These are phyloP conservation scores for Eutrema salsugineum DNA, from an alignment of 441 rosid genomes.

Conservation along the genomic window DNA sequence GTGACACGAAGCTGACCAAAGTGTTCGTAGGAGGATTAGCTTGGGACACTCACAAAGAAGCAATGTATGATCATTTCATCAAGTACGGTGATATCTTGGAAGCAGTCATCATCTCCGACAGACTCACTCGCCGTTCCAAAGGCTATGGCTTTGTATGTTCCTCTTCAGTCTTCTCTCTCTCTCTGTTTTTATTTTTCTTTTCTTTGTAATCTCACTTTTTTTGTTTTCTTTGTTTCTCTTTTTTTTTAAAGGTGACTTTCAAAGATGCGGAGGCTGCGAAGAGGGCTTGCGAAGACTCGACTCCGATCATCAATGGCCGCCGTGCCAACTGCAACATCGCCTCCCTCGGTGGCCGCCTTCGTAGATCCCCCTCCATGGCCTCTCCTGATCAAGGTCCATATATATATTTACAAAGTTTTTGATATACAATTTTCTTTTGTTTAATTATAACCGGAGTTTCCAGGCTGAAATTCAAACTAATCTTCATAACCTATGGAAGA, in stretches of 20 bases:
- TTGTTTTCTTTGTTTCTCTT: neutral
- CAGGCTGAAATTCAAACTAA: neutral
- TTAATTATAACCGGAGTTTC: neutral
- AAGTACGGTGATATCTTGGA: conserved; percentile 87
- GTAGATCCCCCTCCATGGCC: conserved; percentile 43
- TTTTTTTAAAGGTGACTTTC: conserved; percentile 56
- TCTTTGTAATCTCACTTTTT: neutral
- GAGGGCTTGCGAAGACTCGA: conserved; percentile 76
- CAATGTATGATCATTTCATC: conserved; percentile 74
- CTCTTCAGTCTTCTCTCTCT: no score
- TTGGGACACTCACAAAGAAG: conserved; percentile 90
- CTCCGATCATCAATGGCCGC: conserved; percentile 83
- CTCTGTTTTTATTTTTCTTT: neutral
- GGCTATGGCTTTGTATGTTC: conserved; percentile 86
- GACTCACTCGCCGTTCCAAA: conserved; percentile 87
- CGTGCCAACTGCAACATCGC: conserved; percentile 94
- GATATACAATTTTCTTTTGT: neutral
- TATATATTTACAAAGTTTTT: neutral
- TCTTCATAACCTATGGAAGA: neutral
- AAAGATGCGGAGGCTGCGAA: conserved; percentile 81
- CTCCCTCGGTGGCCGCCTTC: conserved; percentile 81
- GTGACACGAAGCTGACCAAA: conserved; percentile 88
- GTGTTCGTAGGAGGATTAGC: conserved; percentile 95
- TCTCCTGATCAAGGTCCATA: conserved; percentile 58
- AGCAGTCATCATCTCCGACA: conserved; percentile 89